Evolutionary conservation across 2,329 filamentous ascomycete species (phyloP).

Genomic region (Polychaeton citri): DNA sequence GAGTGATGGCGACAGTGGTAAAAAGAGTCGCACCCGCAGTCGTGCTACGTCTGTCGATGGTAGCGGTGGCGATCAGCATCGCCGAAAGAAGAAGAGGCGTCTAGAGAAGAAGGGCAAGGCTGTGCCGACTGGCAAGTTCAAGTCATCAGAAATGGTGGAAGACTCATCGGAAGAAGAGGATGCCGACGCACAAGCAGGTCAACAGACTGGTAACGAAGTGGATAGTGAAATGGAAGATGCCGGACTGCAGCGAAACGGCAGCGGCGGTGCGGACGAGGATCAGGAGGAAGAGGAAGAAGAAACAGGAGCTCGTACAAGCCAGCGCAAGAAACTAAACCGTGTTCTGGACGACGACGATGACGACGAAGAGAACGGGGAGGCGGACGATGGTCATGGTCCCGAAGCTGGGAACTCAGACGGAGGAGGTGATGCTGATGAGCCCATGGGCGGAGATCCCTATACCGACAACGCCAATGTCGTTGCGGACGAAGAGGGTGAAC

Average conservation of each 20-base stretch:
- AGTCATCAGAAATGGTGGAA: conserved; percentile 72
- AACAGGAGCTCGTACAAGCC: conserved; percentile 2
- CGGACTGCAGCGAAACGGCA: conserved; percentile 4
- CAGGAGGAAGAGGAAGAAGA: conserved; percentile 6
- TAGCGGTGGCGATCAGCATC: conserved; percentile 47
- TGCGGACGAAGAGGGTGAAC: background rate
- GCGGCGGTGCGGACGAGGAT: conserved; percentile 1
- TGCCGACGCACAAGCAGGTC: conserved; percentile 7
- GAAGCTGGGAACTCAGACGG: background rate
- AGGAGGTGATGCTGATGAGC: background rate
- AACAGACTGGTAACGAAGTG: conserved; percentile 10
- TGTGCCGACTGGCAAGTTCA: conserved; percentile 50
- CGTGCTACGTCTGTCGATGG: conserved; percentile 25
- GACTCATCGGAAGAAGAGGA: conserved; percentile 53
- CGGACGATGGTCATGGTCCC: background rate
- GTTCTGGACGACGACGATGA: conserved; percentile 22
- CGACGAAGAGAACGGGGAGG: conserved; percentile 17
- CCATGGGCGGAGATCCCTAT: background rate
- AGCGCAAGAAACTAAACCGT: conserved; percentile 17
- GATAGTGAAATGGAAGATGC: conserved; percentile 15
- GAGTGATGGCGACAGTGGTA: conserved; percentile 30
- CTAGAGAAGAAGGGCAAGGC: conserved; percentile 39
- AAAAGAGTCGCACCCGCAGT: conserved; percentile 20
- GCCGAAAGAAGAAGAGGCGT: conserved; percentile 46
- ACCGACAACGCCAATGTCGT: background rate